Evolutionary conservation across 148 eudicot genomes (phyloP).

Genomic region (Camellia lanceoleosa): DNA sequence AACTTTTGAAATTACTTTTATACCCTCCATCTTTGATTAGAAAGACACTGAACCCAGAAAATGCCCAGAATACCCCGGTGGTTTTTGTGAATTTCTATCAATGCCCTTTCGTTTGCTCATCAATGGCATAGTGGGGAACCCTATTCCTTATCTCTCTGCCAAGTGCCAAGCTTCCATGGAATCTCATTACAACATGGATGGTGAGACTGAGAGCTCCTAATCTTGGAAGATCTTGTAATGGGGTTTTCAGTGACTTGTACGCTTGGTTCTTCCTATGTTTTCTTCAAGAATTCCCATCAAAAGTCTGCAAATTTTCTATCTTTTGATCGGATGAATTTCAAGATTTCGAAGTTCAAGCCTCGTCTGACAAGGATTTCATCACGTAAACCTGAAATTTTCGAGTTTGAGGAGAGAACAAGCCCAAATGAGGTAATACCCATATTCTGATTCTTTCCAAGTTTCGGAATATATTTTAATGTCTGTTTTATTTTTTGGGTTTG

Average conservation of each 20-base stretch:
- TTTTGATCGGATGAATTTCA: slow-evolving; percentile 15
- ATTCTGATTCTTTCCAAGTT: background rate
- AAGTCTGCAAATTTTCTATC: slow-evolving; percentile 13
- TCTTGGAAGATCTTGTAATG: slow-evolving; percentile 17
- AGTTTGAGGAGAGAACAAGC: slow-evolving; percentile 73
- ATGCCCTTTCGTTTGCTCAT: background rate
- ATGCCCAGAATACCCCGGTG: background rate
- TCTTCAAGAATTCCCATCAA: slow-evolving; percentile 1
- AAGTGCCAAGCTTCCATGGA: background rate
- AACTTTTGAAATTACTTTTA: background rate
- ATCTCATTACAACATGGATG: slow-evolving; percentile 10
- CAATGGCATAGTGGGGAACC: background rate
- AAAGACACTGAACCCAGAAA: background rate
- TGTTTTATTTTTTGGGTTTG: background rate
- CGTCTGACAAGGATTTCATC: slow-evolving; percentile 15
- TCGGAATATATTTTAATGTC: background rate
- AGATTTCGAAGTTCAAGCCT: slow-evolving; percentile 18
- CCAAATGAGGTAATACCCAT: slow-evolving; percentile 60
- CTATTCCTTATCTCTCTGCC: background rate
- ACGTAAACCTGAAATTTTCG: slow-evolving; percentile 30
- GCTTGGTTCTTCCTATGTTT: slow-evolving; percentile 20
- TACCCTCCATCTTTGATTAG: background rate
- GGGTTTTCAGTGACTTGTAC: slow-evolving; percentile 26
- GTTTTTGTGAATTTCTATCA: background rate
- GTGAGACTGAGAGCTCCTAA: too few relatives aligned